Evolutionary conservation across 2,329 filamentous ascomycete species (phyloP), one percentile per base, ranked within the genome.

Genomic region (Helotiales sp.): DNA sequence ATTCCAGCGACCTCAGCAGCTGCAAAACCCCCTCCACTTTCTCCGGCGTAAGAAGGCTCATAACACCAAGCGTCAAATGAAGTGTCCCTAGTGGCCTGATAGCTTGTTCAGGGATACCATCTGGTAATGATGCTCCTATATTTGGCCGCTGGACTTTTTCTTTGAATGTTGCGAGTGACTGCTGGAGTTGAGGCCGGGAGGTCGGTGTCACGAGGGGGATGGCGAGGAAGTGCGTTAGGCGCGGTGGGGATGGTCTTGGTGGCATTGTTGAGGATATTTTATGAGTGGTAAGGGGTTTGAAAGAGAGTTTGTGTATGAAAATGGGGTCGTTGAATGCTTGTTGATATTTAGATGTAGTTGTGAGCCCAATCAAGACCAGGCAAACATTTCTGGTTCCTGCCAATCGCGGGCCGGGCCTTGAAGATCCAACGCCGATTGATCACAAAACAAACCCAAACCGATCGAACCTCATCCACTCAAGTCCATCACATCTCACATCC

Each of bases 11-110:
- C 11, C 80, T 67, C 0, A 89, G 76, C 15, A 84, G 78, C 0
- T 73, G 50, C 26, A 82, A 71, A 0, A 86, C 87, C 32, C 79
- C 77, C 0, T 82, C 73, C 2, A 90, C 69, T 0, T 79, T 78
- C 54, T 85, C 82, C 2, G 82, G 78, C 2, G 81, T 82, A 2
- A 82, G 79, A 10, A 97, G 84, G 70, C 86, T 90, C 91, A 97
- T 94, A 1, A 96, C 91, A 0, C 93, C 94, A 0, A 97, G 83
- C 0, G 94, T 97, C 2, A 97, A 82, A 79, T 98, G 95, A 57
- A 97, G 79, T 0, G 93, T 93, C 0, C 92, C 92, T 0, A 92
- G 79, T 0, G 93, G 93, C 30, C 93, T 84, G 60, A 97, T 81
- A 1, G 93, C 93, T 63, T 85, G 85, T 34, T 82, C 77, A 0